Base-by-base conservation (phyloP, 331 rosid species). In the Spiraea crenata region DNA sequence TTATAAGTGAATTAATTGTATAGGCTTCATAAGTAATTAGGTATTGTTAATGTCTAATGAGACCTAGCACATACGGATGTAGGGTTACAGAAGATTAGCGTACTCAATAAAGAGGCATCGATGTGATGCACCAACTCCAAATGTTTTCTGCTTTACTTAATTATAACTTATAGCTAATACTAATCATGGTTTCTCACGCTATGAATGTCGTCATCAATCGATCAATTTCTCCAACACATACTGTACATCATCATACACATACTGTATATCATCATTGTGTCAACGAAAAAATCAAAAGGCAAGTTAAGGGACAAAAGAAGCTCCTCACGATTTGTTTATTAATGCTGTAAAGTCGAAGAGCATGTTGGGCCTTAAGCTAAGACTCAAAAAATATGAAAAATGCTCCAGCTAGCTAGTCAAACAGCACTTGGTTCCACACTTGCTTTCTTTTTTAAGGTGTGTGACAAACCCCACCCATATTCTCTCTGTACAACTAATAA, bases 341-440 rank as follows among this genome's bases (percentile, higher is more conserved):
- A 34, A 38, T 19, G 35, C 51, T 38, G 68, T 74, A 65, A 65
- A 40, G 71, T 41, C 10, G 14, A 25, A 25, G 31, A 15, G 9
- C 35, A 56, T 47, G 40, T 17, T 57, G 0, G 46, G 73, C 12
- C 45, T 39, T 5, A 56, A 19, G 54, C 19, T 25, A 57, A 4
- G 31, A 3, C n/a, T 15, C 25, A 37, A 74, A 62, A 63, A 69
- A 42, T 16, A 54, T 65, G 56, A 71, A 61, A 75, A 75, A 71
- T 25, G 63, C 63, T 54, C 64, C 20, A 65, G 48, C 7, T 25
- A 58, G 60, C 84, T 46, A 46, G 88, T 86, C 91, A 81, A 86
- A 84, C 44, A 75, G 82, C 91, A 88, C 91, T 86, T 67, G 71
- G 71, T 64, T 64, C 15, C 31, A 73, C 76, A 75, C 72, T 63